Evolutionary conservation across 2,329 filamentous ascomycete genomes (phyloP), one percentile per base, ranked within the genome.

Genomic region (Microcyclosporella mali): DNA sequence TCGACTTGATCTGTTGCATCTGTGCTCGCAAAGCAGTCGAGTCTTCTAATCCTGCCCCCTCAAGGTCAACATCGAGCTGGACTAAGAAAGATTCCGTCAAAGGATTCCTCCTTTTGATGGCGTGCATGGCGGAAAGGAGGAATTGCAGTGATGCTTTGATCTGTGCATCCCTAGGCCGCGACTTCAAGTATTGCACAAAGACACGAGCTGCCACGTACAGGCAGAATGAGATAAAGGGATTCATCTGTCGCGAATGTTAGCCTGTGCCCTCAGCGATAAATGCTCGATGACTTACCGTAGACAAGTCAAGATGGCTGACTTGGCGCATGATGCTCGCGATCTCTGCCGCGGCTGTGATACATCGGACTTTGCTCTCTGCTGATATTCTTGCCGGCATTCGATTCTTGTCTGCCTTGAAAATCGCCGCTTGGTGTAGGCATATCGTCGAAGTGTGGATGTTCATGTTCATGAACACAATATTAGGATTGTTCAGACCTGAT

Each of bases 181-280:
- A 92, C 66, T 94, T 95, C n/a, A 97, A 74, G 58, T 94, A 95
- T 62, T 97, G 90, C 6, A 97, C 84, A 59, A 97, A 97, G 0
- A 97, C 90, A 39, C 92, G 79, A 16, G 90, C 87, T 9, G 90
- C 85, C n/a, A 97, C 89, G 57, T 95, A 97, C 33, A 98, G 76
- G 60, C 88, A 95, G 66, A 97, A 97, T 0, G 88, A 88, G 56
- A 94, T 84, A 62, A 95, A 97, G 0, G 90, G 88, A 54, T 95
- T 95, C 79, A 95, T 87, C 88, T 95, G 46, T 19, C 10, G 30
- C 27, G n/a, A 9, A 17, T 35, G 37, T 53, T 33, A 52, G 51
- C 34, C 37, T 8, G 9, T 4, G 17, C 15, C 3, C 19, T 18
- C 17, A 30, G 18, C 12, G 19, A 34, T 28, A 21, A 17, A 12